phyloP scores from a whole-genome alignment of 345 rosid genomes.

The Toxicodendron radicans region DNA sequence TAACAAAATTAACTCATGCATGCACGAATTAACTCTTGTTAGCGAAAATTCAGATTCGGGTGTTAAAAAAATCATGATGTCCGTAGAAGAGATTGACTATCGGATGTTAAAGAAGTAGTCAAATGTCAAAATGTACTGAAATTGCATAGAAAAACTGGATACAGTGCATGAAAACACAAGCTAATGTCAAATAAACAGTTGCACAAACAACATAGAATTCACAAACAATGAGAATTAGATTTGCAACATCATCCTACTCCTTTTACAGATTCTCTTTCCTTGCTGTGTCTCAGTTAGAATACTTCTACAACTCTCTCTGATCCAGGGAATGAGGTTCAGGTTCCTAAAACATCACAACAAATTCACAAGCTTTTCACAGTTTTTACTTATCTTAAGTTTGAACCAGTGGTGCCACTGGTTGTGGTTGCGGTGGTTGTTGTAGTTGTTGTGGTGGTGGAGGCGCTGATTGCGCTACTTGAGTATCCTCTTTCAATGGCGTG shows the following conservation, averaged over 20 bases:
- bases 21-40: too few species aligned
- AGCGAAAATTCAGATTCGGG: too few species aligned
- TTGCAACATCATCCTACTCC: constrained; percentile 23
- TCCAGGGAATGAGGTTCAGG: background rate
- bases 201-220: constrained; percentile 11
- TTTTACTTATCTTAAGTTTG: constrained; percentile 1
- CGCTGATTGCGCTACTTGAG: constrained; percentile 3
- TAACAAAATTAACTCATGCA: too few species aligned
- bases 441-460: constrained; percentile 3
- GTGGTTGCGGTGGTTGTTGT: constrained; percentile 4
- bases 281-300: constrained; percentile 23
- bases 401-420: background rate
- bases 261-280: constrained; percentile 11
- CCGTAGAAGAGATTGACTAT: too few species aligned
- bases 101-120: background rate
- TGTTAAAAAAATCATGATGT: too few species aligned
- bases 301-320: constrained; percentile 23
- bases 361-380: constrained; percentile 6
- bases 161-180: background rate
- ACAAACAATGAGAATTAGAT: constrained; percentile 18
- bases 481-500: constrained; percentile 34
- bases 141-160: constrained; percentile 11
- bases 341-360: constrained; percentile 8
- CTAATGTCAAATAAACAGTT: background rate
- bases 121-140: background rate